Evolutionary conservation across 164 flowering plant species (phyloP).

Genomic region (Berberis vulgaris): DNA sequence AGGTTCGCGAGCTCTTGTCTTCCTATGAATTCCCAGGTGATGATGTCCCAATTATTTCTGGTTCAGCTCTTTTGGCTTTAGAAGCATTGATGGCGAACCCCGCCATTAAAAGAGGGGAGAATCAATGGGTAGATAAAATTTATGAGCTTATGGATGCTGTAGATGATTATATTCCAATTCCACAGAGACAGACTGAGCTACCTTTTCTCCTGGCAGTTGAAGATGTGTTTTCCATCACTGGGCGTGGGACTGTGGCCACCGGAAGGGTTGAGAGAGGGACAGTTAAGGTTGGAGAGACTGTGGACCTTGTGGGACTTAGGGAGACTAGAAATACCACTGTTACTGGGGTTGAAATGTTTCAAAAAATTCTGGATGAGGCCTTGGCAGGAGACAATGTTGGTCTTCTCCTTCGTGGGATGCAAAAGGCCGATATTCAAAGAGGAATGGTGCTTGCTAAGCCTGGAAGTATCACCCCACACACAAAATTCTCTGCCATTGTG

Average conservation of each 20-base stretch:
- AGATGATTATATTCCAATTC: conserved; percentile 29
- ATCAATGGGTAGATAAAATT: conserved; percentile 30
- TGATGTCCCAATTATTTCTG: conserved; percentile 28
- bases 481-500: conserved; percentile 25
- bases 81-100: conserved; percentile 29
- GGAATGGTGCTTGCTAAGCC: conserved; percentile 34
- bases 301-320: conserved; percentile 25
- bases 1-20: conserved; percentile 26
- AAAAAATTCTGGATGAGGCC: conserved; percentile 30
- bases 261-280: conserved; percentile 34
- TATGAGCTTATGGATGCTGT: conserved; percentile 27
- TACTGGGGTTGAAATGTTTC: conserved; percentile 35
- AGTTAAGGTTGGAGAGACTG: conserved; percentile 25
- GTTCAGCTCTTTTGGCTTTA: conserved; percentile 29
- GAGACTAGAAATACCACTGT: conserved; percentile 24
- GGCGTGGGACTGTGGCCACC: conserved; percentile 35
- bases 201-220: conserved; percentile 28
- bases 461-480: conserved; percentile 29
- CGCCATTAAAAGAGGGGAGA: conserved; percentile 23
- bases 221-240: conserved; percentile 31
- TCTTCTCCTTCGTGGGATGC: conserved; percentile 24
- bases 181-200: conserved; percentile 29
- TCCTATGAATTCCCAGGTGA: conserved; percentile 33
- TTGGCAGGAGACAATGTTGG: conserved; percentile 36
- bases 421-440: conserved; percentile 31